Percentiles rank a stretch among this genome's conserved stretches.
Evolutionary conservation across 2,329 filamentous ascomycete genomes (phyloP).

Genomic region (Claviceps digitariae): DNA sequence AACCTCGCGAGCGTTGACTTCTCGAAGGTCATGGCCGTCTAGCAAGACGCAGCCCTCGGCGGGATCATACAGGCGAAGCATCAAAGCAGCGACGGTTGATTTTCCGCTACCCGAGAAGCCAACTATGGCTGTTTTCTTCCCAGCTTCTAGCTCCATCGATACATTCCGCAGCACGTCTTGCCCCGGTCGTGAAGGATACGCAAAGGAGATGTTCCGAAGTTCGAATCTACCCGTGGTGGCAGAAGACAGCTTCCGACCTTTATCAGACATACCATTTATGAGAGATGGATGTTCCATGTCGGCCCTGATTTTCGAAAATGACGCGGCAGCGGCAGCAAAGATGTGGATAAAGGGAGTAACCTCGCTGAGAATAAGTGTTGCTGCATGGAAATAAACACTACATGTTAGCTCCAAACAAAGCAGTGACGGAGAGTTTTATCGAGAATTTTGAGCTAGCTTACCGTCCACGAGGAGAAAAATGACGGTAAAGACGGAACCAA

Average conservation of each 20-base stretch:
- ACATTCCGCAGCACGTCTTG: constrained; percentile 9
- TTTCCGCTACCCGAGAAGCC: constrained; percentile 56
- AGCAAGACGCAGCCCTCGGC: constrained; percentile 24
- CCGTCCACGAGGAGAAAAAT: constrained; percentile 41
- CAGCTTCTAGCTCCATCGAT: constrained; percentile 22
- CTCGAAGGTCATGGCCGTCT: constrained; percentile 30
- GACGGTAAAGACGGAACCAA: constrained; percentile 39
- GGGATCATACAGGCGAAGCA: constrained; percentile 52
- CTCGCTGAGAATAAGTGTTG: constrained; percentile 31
- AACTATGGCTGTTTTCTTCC: constrained; percentile 56
- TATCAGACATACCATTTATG: constrained; percentile 24
- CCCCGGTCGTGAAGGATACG: constrained; percentile 30
- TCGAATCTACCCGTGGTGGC: constrained; percentile 5
- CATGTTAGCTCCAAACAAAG: neutral
- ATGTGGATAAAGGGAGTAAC: constrained; percentile 46
- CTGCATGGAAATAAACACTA: neutral
- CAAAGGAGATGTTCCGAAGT: constrained; percentile 23
- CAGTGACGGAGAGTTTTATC: neutral
- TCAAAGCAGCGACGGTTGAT: constrained; percentile 50
- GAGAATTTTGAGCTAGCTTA: constrained; percentile 8
- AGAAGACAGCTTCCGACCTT: constrained; percentile 24
- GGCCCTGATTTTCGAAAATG: constrained; percentile 38
- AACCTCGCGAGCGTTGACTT: constrained; percentile 45
- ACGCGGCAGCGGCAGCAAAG: constrained; percentile 38
- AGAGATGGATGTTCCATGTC: constrained; percentile 36